Evolutionary conservation across 2,329 filamentous ascomycete genomes (phyloP), one percentile per base, ranked within the genome.

Genomic region (Aspergillus fischeri): DNA sequence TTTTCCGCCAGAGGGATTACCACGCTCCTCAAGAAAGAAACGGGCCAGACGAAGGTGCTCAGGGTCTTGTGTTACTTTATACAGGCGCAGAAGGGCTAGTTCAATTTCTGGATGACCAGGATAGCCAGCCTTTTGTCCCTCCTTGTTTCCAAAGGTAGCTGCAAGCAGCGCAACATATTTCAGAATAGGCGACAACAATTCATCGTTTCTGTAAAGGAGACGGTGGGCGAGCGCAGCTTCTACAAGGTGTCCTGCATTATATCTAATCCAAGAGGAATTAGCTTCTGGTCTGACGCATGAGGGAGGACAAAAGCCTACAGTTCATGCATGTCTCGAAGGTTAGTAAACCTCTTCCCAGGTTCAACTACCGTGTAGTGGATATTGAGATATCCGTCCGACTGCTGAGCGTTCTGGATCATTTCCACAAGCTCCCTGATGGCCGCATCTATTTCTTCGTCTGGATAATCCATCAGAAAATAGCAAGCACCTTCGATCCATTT

Each of bases 401-500:
- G 79, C 70, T 87, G 84, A 0, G 85, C 84, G 1, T 64, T 69
- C 7, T 78, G 65, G 10, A 87, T 85, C 79, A 83, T 86, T 0
- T 76, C 73, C 0, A 84, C 83, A n/a, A 86, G 67, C 55, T 86
- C 81, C 29, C 78, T 68, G 0, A 86, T 75, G 0, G 83, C 82
- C 1, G 67, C 68, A 54, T 82, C 77, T 53, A 85, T 71, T 47
- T 80, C 75, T 0, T 69, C 65, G 56, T 82, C 75, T 20, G 77
- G 70, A 14, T 76, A 28, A 63, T 65, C 8, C 84, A 70, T 61
- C 14, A 66, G 53, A 25, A 84, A 80, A 60, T 86, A 86, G 59
- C 82, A 85, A 3, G 83, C 83, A 0, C 80, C 83, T 69, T 87
- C 84, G 52, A 86, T 83, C 82, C 83, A 86, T 69, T 86, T 86